phyloP scores from a whole-genome alignment of 208 protist species.

The Kentomonas sorsogonicus region DNA sequence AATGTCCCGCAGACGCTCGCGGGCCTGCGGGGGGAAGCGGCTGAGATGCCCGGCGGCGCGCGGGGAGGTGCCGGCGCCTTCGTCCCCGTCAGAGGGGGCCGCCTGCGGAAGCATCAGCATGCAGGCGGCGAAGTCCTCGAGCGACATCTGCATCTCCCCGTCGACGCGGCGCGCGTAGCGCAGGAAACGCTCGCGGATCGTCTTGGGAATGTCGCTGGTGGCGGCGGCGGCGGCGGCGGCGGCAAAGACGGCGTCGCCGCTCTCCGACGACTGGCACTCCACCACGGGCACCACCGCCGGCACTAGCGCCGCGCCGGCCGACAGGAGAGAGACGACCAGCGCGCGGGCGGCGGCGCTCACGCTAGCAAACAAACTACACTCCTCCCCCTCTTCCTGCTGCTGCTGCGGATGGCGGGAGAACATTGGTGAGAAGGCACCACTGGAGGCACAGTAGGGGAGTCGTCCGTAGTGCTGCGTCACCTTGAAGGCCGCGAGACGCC shows the following conservation, averaged over 20 bases:
- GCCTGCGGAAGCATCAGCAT: conserved; percentile 31
- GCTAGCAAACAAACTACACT: no score
- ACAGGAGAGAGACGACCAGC: no score
- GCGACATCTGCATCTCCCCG: conserved; percentile 8
- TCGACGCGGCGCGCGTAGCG: not conserved
- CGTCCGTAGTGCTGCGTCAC: no score
- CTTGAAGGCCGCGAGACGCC: no score
- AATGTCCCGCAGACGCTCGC: conserved; percentile 19
- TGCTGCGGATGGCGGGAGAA: no score
- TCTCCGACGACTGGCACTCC: no score
- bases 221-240: not conserved
- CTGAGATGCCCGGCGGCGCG: conserved; percentile 1
- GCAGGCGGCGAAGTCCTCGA: conserved; percentile 41
- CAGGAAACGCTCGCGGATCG: not conserved
- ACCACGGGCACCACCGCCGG: not conserved
- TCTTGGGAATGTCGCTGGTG: not conserved
- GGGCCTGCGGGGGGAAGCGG: conserved; percentile 17
- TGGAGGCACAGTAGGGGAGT: no score
- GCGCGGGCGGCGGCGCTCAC: no score
- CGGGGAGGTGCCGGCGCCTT: not conserved
- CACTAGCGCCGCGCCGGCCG: no score
- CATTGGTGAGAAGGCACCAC: no score
- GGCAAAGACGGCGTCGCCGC: no score
- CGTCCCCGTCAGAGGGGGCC: not conserved
- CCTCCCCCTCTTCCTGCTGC: no score